Evolutionary conservation across 2,329 filamentous ascomycete species (phyloP), one percentile per base, ranked within the genome.

Genomic region (Aspergillus aculeatus): DNA sequence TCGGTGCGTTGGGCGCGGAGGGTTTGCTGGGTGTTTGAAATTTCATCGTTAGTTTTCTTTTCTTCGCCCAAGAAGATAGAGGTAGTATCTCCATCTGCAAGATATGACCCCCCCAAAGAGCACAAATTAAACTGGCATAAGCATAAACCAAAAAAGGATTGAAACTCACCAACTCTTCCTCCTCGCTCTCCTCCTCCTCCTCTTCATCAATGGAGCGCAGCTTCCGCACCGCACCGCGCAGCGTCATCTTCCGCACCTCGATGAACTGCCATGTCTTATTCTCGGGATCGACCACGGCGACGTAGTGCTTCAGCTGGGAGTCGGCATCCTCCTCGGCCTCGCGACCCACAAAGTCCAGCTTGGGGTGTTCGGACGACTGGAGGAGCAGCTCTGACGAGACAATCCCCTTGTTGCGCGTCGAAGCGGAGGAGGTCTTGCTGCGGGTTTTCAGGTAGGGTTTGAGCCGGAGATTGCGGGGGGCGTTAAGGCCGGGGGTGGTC

Each of bases 311-410:
- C 58, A 84, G 71, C 61, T 82, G 75, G 31, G 79, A 80, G 59
- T 85, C 81, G 53, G 80, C 77, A 47, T 78, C 76, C 57, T 83
- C 80, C 60, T 81, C 79, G 29, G 75, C 76, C 66, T 81, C 78
- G 38, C 76, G 77, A 23, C 83, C 86, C 21, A 79, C 78, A 66
- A 86, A 88, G 72, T 88, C 84, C 56, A 88, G 78, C 55, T 81
- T 83, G 14, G 83, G 77, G 64, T 88, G 86, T 52, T 82, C 76
- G 26, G 84, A 86, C 5, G 85, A 86, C 61, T 88, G 85, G 10
- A 88, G 79, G 38, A 88, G 78, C 6, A 87, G 70, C 57, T 85
- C 80, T 47, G 82, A 79, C 6, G 75, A 64, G 26, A 70, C 52
- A 65, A 81, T 70, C 52, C 71, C 73, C 29, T 70, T 65, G 63